Evolutionary conservation across 1,284 basidiomycete species (phyloP), one percentile per base, ranked within the genome.

Genomic region (Ceraceosorus guamensis): DNA sequence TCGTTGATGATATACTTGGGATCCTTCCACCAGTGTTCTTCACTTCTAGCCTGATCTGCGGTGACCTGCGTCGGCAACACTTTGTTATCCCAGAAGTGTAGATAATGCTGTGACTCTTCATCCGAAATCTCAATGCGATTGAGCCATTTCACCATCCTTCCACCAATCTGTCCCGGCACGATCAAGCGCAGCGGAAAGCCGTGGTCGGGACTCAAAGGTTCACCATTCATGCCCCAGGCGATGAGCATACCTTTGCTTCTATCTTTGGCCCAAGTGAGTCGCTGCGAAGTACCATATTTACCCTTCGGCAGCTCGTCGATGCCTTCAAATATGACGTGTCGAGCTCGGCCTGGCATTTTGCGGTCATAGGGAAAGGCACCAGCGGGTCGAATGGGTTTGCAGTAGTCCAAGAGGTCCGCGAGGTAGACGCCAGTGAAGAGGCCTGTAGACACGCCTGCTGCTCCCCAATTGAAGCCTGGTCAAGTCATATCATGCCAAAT

Each of bases 351-450:
- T 18, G 66, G 68, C 7, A 63, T 66, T 8, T 60, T 58, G 43
- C 60, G 66, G 58, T 52, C 77, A 71, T 63, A 67, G 1, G 64
- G 63, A 50, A 68, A 74, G 2, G 66, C 68, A 6, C 65, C 62
- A 16, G 66, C 52, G 5, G 70, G 65, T 24, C 59, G 57, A 35
- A 69, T 71, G n/a, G 82, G 83, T 53, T 73, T 75, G 45, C 81
- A 81, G 55, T 79, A 78, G 1, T 80, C 79, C 48, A 86, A 76
- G 18, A 86, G 68, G 57, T 86, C 84, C 10, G 82, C 78, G 5
- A 86, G 77, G 63, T 82, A 83, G 4, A 85, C 83, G 3, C 85
- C 85, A 0, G 85, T 86, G 75, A 83, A 86, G 2, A 86, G 77
- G 1, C 84, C 84, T 0, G 84, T 86, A 2, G 81, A 82, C 11